Percentiles rank a stretch among this genome's conserved stretches.
Evolutionary conservation across 257 asterid species (phyloP).

Genomic region (Gentiana macrophylla): DNA sequence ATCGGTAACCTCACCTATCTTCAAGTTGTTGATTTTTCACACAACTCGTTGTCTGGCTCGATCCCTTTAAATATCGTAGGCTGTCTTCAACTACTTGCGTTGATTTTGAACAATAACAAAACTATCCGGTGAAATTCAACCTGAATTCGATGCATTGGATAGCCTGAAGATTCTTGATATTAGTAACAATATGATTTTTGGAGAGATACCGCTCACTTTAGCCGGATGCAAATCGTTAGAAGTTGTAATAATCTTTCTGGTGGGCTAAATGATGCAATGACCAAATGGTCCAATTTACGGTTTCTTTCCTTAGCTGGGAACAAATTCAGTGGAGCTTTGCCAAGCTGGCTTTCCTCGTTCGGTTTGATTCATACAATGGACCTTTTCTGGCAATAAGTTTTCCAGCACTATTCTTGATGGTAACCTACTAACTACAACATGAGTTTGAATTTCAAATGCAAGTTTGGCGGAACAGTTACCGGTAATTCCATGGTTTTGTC

Average conservation of each 20-base stretch:
- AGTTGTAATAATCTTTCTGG: conserved; percentile 77
- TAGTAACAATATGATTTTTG: conserved; percentile 62
- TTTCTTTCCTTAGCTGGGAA: too few relatives aligned
- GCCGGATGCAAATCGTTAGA: conserved; percentile 94
- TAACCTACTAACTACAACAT: conserved; percentile 27
- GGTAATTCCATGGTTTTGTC: not conserved
- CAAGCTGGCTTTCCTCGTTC: conserved; percentile 42
- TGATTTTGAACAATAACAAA: conserved; percentile 63
- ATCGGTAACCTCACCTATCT: conserved; percentile 84
- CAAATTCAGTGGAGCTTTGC: too few relatives aligned
- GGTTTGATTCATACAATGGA: conserved; percentile 43
- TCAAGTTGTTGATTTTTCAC: conserved; percentile 77
- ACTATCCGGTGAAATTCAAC: conserved; percentile 85
- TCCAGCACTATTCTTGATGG: conserved; percentile 60
- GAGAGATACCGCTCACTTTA: conserved; percentile 89
- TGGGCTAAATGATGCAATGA: conserved; percentile 61
- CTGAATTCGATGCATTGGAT: conserved; percentile 90
- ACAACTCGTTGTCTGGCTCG: conserved; percentile 64
- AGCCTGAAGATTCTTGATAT: conserved; percentile 63
- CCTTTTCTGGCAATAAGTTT: conserved; percentile 56
- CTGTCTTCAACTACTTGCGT: conserved; percentile 71
- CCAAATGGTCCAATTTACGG: conserved; percentile 10
- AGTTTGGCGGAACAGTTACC: conserved; percentile 8
- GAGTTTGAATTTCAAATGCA: conserved; percentile 32
- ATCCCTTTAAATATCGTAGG: conserved; percentile 29